These are phyloP conservation scores for Planoprotostelium fungivorum DNA, from an alignment of 78 protist species.

Conservation along the genomic window DNA sequence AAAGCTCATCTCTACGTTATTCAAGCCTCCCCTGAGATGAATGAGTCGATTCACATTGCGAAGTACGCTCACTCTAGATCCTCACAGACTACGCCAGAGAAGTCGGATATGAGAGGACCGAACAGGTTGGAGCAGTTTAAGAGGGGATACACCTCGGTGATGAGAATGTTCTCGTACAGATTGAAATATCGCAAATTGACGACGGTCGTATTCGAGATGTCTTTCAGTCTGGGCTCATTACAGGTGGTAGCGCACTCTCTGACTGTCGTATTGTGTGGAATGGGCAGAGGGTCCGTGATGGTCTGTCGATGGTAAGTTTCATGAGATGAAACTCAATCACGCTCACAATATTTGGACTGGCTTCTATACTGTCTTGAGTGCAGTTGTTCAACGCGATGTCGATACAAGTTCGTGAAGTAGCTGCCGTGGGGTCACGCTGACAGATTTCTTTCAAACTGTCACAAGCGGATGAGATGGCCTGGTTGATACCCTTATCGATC, in stretches of 20 bases:
- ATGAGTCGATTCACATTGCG: background rate
- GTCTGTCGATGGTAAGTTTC: no score
- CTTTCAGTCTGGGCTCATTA: no score
- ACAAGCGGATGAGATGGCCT: background rate
- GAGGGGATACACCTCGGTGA: background rate
- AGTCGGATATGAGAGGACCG: background rate
- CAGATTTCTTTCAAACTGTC: background rate
- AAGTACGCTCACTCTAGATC: background rate
- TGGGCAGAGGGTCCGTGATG: no score
- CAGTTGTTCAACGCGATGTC: no score
- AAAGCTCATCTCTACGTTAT: background rate
- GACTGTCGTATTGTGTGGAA: no score
- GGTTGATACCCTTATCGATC: background rate
- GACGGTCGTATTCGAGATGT: no score
- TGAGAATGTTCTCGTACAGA: no score
- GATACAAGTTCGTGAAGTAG: background rate
- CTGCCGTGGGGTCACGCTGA: background rate
- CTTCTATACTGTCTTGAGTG: no score
- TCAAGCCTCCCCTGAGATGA: background rate
- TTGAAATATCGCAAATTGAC: no score
- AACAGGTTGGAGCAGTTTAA: background rate
- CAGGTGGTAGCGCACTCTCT: no score
- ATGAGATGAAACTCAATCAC: no score
- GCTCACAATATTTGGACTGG: no score
- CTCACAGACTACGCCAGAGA: background rate